Base-by-base conservation (phyloP, 2,329 filamentous ascomycete species). In the Fusarium veterinarium region DNA sequence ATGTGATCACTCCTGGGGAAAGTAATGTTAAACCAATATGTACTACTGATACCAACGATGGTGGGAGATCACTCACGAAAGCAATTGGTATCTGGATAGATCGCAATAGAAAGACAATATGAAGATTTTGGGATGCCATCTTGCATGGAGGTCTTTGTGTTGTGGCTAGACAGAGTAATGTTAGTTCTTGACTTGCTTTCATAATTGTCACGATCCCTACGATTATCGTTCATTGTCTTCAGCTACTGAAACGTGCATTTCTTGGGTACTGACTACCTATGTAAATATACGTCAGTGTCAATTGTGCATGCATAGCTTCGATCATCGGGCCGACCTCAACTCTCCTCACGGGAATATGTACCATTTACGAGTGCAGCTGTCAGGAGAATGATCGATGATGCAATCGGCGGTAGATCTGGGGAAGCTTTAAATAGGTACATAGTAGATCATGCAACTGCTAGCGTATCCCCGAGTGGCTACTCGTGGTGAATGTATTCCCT, bases 1-100 rank as follows among this genome's bases (percentile, higher is more conserved):
- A 70, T 84, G 66, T 84, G 80, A 75, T 48, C 20, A 33, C 10
- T 25, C 12, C 19, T 31, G 14, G 16, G 25, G 40, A 16, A 35
- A 35, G 28, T 8, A 19, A n/a, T 17, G 23, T 35, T 28, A 28
- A 16, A 46, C 16, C 19, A 33, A 57, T 20, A 9, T 42, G 23
- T 35, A 33, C 20, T 23, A 16, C 31, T 46, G 30, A 20, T 19
- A 17, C 31, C 23, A 28, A 19, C 25, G 8, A 40, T 30, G 20
- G 30, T 48, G 19, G 10, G 19, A 33, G 30, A 25, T 12, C 28
- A 6, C 12, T 35, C 20, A 25, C 20, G 20, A n/a, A 23, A 35
- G 35, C 4, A 49, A 23, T 23, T 23, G 5, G 9, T 16, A 33
- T n/a, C 17, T 31, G 35, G 10, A 19, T 45, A 44, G 31, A 49